Evolutionary conservation across 2,329 filamentous ascomycete species (phyloP).

Genomic region (Fragosphaeria purpurea): DNA sequence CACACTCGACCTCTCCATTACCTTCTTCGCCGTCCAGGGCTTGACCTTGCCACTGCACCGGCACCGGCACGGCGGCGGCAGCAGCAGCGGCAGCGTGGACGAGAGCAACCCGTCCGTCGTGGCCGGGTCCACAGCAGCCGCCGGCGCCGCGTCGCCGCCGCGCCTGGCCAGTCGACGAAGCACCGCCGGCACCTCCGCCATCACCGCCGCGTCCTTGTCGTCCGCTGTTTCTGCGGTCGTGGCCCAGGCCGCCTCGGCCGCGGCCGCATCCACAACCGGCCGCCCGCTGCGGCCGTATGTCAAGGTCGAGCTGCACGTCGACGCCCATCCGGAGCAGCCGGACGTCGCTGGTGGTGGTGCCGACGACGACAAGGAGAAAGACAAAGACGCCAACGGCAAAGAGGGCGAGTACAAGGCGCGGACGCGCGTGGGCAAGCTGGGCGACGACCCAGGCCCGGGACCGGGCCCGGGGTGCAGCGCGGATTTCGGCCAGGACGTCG

Average conservation of each 20-base stretch:
- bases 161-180: not conserved
- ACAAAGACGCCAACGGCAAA: conserved; percentile 24
- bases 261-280: not conserved
- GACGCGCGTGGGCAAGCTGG: conserved; percentile 28
- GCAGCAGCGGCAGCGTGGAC: not conserved
- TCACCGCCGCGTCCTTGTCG: not conserved
- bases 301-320: conserved; percentile 75
- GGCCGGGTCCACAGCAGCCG: not conserved
- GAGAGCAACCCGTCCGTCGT: no score
- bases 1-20: conserved; percentile 60
- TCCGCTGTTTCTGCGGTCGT: not conserved
- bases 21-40: conserved; percentile 66
- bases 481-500: conserved; percentile 49
- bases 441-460: conserved; percentile 27
- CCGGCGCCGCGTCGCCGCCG: not conserved
- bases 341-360: conserved; percentile 14
- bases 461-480: conserved; percentile 43
- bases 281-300: conserved; percentile 66
- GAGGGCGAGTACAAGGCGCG: conserved; percentile 43
- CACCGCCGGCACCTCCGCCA: not conserved
- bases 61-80: not conserved
- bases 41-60: conserved; percentile 49
- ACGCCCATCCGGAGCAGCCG: conserved; percentile 30
- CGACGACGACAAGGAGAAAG: conserved; percentile 34
- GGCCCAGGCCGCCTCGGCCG: not conserved